A percentile compares a stretch with the other conserved stretches of the same genome.
Conservation (phyloP, 345 rosid species). For the Capsella bursapastoris region DNA sequence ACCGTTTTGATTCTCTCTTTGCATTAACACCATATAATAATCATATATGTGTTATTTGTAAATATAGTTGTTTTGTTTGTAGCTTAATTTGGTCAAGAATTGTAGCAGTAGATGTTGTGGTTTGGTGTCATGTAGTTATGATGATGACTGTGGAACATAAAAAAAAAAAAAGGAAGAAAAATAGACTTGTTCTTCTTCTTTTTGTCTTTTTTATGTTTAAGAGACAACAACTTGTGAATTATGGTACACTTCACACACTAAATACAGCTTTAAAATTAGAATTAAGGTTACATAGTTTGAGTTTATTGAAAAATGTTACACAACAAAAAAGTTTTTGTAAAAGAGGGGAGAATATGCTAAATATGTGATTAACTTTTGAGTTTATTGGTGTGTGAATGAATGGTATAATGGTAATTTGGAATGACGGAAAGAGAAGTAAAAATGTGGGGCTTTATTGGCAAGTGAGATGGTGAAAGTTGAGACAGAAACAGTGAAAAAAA, state of each 20-base stretch:
- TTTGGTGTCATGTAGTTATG: slow-evolving; percentile 32
- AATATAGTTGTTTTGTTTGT: not conserved
- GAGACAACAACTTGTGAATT: not conserved
- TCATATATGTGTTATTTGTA: slow-evolving; percentile 22
- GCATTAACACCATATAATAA: slow-evolving; percentile 5
- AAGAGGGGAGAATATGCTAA: slow-evolving; percentile 10
- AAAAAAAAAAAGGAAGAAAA: slow-evolving; percentile 31
- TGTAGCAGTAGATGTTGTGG: slow-evolving; percentile 24
- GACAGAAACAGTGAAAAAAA: slow-evolving; percentile 57
- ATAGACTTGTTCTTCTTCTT: not conserved
- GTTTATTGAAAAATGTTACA: not conserved
- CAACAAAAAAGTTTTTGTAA: slow-evolving; percentile 8
- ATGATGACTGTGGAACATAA: slow-evolving; percentile 37
- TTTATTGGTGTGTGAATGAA: not conserved
- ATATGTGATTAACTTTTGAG: not conserved
- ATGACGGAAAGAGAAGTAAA: slow-evolving; percentile 36
- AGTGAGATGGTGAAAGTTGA: slow-evolving; percentile 72
- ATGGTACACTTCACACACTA: not conserved
- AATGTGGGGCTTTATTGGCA: slow-evolving; percentile 56
- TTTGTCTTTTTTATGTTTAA: slow-evolving; percentile 3
- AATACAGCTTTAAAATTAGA: not conserved
- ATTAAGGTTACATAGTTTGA: not conserved
- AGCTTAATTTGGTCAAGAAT: slow-evolving; percentile 8
- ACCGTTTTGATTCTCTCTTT: slow-evolving; percentile 25
- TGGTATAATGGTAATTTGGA: slow-evolving; percentile 37